Base-by-base conservation (phyloP, 2,329 filamentous ascomycete genomes). In the Leptographium flavum region DNA sequence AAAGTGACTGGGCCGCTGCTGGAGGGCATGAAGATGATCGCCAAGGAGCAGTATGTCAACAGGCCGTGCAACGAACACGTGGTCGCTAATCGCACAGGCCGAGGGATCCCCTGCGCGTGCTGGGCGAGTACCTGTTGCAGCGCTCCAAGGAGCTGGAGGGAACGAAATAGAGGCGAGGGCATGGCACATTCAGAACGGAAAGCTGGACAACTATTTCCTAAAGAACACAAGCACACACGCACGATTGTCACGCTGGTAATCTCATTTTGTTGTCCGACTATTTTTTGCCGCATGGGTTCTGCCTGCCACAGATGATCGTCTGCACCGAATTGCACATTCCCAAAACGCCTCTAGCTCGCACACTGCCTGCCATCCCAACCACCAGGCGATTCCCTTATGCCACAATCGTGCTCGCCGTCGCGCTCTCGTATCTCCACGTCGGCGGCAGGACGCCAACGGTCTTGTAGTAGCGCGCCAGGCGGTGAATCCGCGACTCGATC, bases 401-500 rank as follows among this genome's bases (percentile, higher is more conserved):
- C 68, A 94, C 87, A 61, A 94, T 74, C 65, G 87, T 94, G 78
- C 77, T 85, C 71, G 90, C 90, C 59, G 90, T 96, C 67, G 90
- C 87, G 68, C 79, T 86, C 84, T 96, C 90, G 79, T 96, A 96
- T 76, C 86, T 88, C 90, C 90, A 96, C 74, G 86, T 96, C 59
- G 90, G 90, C 63, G 90, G 76, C 52, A 82, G 74, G 62, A 81
- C 76, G 66, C 77, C 78, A 64, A 81, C 90, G 67, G 87, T 90
- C 85, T 95, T 96, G 86, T 96, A 98, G 84, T 54, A 55, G 75
- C 82, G 84, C 66, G 87, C 92, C 59, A 98, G 84, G 76, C 92
- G 90, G 84, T 98, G 92, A 73, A 98, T 96, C 73, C 93, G 87
- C 67, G 92, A 96, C 80, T 98, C 92, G 73, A 98, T 94, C 61